A percentile compares a stretch with the other conserved stretches of the same genome.
phyloP scores from a whole-genome alignment of 306 rosid species.

The Rosa rugosa region DNA sequence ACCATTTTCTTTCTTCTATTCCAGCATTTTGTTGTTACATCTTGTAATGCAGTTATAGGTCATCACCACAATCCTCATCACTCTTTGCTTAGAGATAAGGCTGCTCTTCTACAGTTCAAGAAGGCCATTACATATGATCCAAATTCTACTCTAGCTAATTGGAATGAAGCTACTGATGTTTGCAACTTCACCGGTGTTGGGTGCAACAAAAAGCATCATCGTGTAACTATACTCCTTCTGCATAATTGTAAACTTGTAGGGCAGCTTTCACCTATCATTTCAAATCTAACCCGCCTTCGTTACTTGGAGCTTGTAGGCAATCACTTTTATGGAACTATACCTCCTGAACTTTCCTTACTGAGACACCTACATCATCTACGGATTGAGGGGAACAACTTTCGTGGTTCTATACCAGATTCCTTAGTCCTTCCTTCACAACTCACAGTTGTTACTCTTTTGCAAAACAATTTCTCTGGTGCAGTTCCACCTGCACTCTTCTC shows the following conservation, averaged over 20 bases:
- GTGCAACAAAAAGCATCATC: constrained; percentile 43
- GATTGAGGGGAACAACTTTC: constrained; percentile 43
- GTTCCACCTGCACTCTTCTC: constrained; percentile 56
- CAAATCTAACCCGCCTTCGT: constrained; percentile 71
- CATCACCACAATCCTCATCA: constrained; percentile 33
- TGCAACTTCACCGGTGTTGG: constrained; percentile 56
- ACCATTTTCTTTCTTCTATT: constrained; percentile 45
- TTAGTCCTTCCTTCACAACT: constrained; percentile 47
- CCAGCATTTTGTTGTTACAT: constrained; percentile 34
- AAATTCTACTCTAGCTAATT: constrained; percentile 43
- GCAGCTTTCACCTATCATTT: constrained; percentile 49
- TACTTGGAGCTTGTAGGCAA: constrained; percentile 30
- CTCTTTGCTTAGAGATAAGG: constrained; percentile 47
- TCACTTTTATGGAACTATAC: constrained; percentile 46
- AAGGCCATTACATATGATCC: constrained; percentile 46
- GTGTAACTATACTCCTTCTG: constrained; percentile 40
- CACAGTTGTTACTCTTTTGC: constrained; percentile 19
- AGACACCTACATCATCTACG: constrained; percentile 38
- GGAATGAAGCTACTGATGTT: constrained; percentile 50
- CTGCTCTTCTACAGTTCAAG: constrained; percentile 55
- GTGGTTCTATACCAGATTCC: constrained; percentile 55
- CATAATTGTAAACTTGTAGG: constrained; percentile 42
- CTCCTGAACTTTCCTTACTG: constrained; percentile 48
- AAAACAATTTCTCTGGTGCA: constrained; percentile 40
- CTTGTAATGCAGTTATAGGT: constrained; percentile 23